These are phyloP conservation scores for Hypsizygus marmoreus DNA, from an alignment of 768 basidiomycete genomes.

Conservation along the genomic window DNA sequence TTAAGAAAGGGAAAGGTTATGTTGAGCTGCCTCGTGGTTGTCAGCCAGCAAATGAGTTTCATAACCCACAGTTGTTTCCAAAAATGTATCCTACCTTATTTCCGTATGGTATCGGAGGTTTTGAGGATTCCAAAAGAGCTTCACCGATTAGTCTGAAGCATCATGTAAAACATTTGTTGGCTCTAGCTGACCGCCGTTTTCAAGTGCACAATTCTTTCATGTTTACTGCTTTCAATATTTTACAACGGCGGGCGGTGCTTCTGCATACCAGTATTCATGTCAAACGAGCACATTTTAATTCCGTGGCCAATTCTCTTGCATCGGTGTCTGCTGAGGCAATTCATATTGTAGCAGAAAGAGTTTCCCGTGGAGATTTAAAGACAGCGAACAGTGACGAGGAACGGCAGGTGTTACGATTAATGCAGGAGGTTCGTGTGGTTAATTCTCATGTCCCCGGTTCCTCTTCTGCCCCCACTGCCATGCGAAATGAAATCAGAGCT, in stretches of 20 bases:
- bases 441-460: constrained; percentile 30
- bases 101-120: constrained; percentile 45
- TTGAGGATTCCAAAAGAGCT: constrained; percentile 30
- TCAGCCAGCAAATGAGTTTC: constrained; percentile 31
- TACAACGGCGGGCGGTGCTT: constrained; percentile 33
- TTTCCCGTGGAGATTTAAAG: constrained; percentile 19
- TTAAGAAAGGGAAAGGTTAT: neutral
- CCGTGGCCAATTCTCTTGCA: constrained; percentile 25
- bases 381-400: constrained; percentile 27
- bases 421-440: constrained; percentile 22
- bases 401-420: constrained; percentile 21
- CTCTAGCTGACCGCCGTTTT: constrained; percentile 32
- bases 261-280: constrained; percentile 34
- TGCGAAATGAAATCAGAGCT: constrained; percentile 40
- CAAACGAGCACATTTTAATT: constrained; percentile 22
- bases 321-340: constrained; percentile 67
- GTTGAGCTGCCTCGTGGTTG: constrained; percentile 1
- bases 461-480: constrained; percentile 21
- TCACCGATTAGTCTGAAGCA: constrained; percentile 26
- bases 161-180: constrained; percentile 36
- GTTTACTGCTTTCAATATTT: constrained; percentile 42
- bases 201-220: constrained; percentile 42
- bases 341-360: constrained; percentile 30
- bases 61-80: constrained; percentile 39
- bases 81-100: constrained; percentile 44